Percentiles rank a stretch among this genome's conserved stretches.
phyloP scores from a whole-genome alignment of 2,329 filamentous ascomycete species.

The Venturia asperata region DNA sequence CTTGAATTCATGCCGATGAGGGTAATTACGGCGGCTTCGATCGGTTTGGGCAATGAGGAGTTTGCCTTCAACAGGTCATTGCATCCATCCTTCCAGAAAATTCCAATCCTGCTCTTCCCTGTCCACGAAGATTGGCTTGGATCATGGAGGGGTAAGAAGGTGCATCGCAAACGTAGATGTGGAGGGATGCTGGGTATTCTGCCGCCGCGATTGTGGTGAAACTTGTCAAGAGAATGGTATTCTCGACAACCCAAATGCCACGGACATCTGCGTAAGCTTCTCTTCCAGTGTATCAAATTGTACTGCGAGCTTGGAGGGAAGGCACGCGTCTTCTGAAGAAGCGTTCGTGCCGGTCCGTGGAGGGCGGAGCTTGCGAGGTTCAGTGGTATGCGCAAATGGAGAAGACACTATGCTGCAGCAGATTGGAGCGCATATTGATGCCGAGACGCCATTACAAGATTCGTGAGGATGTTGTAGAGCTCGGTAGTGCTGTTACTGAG shows the following conservation, averaged over 20 bases:
- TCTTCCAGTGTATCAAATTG: background rate
- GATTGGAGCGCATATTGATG: background rate
- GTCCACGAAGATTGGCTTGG: background rate
- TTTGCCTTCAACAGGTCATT: background rate
- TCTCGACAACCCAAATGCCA: background rate
- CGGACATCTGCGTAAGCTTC: background rate
- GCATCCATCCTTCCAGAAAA: background rate
- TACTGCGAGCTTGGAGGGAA: background rate
- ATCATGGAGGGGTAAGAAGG: background rate
- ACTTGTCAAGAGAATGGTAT: background rate
- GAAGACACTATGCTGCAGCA: background rate
- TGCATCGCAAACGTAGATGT: background rate
- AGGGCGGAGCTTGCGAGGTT: background rate
- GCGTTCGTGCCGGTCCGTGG: background rate
- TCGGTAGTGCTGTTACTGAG: background rate
- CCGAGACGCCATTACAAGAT: background rate
- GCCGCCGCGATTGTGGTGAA: background rate
- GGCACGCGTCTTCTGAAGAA: background rate
- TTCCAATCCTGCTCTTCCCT: constrained; percentile 2
- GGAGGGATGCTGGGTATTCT: background rate
- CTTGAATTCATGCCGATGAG: background rate
- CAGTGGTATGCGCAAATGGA: background rate
- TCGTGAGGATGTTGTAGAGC: background rate
- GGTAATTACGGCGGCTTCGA: background rate
- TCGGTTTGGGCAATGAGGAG: background rate